Evolutionary conservation across 306 rosid genomes (phyloP).

Genomic region (Calophaca sinica): DNA sequence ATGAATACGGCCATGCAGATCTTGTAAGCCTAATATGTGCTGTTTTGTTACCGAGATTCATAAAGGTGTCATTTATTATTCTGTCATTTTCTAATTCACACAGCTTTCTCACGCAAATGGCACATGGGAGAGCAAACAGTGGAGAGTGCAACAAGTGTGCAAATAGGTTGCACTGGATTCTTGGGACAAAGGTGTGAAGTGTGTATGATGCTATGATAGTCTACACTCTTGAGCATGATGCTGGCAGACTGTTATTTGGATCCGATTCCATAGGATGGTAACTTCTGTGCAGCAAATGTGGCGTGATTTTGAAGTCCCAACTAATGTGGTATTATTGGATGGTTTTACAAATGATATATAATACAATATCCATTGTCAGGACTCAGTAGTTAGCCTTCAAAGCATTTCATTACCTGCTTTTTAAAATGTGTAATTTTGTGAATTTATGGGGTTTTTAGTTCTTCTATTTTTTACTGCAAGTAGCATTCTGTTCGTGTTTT

Average conservation of each 20-base stretch:
- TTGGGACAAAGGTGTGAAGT: constrained; percentile 26
- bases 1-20: neutral
- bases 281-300: neutral
- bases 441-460: neutral
- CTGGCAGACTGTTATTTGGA: constrained; percentile 12
- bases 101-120: constrained; percentile 38
- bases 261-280: constrained; percentile 28
- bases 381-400: neutral
- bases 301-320: constrained; percentile 26
- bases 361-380: constrained; percentile 6
- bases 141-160: neutral
- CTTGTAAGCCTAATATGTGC: constrained; percentile 25
- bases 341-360: constrained; percentile 2
- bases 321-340: constrained; percentile 18
- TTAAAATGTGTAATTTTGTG: neutral
- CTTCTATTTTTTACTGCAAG: neutral
- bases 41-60: constrained; percentile 15
- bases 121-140: neutral
- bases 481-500: neutral
- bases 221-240: constrained; percentile 20
- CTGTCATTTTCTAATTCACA: constrained; percentile 19
- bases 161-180: constrained; percentile 21
- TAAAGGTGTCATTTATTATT: neutral
- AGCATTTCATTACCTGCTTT: constrained; percentile 3
- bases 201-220: neutral